phyloP scores from a whole-genome alignment of 1,284 basidiomycete species.

The Phaffia rhodozyma region DNA sequence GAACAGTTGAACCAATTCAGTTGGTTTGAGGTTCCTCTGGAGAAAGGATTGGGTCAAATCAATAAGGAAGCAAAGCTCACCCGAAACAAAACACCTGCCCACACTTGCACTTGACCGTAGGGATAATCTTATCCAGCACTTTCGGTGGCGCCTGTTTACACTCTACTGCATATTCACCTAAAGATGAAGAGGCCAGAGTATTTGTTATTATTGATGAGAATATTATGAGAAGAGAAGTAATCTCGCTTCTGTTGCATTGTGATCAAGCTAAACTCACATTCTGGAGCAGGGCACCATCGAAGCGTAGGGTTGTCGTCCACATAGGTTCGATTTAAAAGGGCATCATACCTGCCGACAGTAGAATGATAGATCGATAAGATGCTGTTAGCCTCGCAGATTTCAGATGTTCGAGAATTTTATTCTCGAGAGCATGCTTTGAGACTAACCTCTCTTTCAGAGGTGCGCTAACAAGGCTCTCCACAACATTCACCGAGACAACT shows the following conservation, averaged over 20 bases:
- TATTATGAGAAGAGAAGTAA: neutral
- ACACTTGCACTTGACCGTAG: constrained; percentile 69
- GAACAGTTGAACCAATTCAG: neutral
- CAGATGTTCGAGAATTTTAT: constrained; percentile 1
- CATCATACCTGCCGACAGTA: constrained; percentile 54
- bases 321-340: constrained; percentile 78
- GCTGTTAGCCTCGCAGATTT: neutral
- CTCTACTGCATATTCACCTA: constrained; percentile 57
- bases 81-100: constrained; percentile 80
- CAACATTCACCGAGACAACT: constrained; percentile 46
- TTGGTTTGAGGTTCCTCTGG: neutral
- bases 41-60: neutral
- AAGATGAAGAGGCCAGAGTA: neutral
- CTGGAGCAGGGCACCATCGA: constrained; percentile 75
- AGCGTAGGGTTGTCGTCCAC: constrained; percentile 72
- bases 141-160: constrained; percentile 66
- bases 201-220: neutral
- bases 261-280: constrained; percentile 32
- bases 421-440: neutral
- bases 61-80: constrained; percentile 17
- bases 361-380: constrained; percentile 23
- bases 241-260: too few species aligned
- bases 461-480: constrained; percentile 38
- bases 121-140: constrained; percentile 67
- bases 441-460: constrained; percentile 37